Conservation (phyloP, 805 yeast genomes). For the Cyberlindnera euphorbiiphila region DNA sequence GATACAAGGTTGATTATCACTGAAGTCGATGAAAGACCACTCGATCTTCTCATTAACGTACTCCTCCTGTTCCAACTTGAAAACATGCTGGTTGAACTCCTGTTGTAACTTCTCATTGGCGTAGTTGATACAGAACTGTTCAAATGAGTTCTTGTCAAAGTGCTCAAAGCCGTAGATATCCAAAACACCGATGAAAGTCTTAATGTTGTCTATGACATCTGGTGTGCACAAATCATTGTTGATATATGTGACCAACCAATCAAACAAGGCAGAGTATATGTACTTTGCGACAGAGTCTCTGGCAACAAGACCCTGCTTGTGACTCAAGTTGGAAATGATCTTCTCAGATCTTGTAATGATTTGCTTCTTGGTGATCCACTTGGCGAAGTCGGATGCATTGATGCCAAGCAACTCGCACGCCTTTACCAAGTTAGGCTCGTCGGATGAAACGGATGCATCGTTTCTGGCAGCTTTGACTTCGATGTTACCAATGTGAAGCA, state of each 20-base stretch:
- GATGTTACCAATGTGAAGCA: conserved; percentile 90
- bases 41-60: conserved; percentile 88
- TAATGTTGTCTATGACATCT: conserved; percentile 52
- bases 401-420: conserved; percentile 85
- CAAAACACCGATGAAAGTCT: conserved; percentile 87
- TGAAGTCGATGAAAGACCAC: conserved; percentile 94
- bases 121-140: conserved; percentile 95
- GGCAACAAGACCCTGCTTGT: conserved; percentile 82
- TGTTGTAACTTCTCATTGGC: conserved; percentile 97
- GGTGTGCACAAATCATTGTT: conserved; percentile 80
- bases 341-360: conserved; percentile 90
- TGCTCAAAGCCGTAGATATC: conserved; percentile 98
- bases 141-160: conserved; percentile 89
- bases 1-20: conserved; percentile 96
- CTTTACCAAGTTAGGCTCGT: conserved; percentile 78
- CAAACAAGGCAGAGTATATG: conserved; percentile 87
- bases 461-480: conserved; percentile 79
- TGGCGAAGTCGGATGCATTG: conserved; percentile 67
- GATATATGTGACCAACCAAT: conserved; percentile 87
- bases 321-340: conserved; percentile 77
- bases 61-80: conserved; percentile 95
- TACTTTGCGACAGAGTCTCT: conserved; percentile 97
- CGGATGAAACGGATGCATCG: conserved; percentile 76
- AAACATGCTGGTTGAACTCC: conserved; percentile 95
- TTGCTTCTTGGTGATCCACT: conserved; percentile 92